phyloP scores from a whole-genome alignment of 805 yeast genomes.

The Saccharomycopsis javanensis region DNA sequence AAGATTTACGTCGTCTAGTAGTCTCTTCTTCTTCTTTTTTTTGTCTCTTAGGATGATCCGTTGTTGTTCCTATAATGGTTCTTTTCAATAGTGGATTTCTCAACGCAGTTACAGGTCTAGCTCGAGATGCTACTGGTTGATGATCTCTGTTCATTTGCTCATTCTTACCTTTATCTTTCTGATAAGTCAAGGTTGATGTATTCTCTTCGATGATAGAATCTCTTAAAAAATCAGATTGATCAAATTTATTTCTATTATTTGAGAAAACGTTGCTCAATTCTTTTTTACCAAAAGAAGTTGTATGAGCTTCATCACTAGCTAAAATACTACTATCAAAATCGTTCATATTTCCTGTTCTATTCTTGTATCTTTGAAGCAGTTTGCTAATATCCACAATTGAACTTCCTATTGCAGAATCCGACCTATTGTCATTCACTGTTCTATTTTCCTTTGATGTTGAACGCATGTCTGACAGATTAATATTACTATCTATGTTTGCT shows the following conservation, averaged over 20 bases:
- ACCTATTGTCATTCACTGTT: background rate
- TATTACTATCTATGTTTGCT: background rate
- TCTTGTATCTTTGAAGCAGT: constrained; percentile 2
- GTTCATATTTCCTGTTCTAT: background rate
- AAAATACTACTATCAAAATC: background rate
- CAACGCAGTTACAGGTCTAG: background rate
- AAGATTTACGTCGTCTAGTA: constrained; percentile 2
- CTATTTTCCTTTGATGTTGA: background rate
- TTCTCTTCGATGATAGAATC: constrained; percentile 18
- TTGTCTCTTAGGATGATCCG: background rate
- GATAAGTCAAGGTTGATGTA: constrained; percentile 11
- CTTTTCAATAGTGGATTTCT: constrained; percentile 8
- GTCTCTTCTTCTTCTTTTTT: background rate
- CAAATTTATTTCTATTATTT: constrained; percentile 2
- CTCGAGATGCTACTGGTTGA: background rate
- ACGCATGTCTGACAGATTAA: background rate
- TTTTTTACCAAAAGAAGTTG: constrained; percentile 10
- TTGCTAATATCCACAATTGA: constrained; percentile 1
- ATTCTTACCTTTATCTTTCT: background rate
- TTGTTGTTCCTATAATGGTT: background rate
- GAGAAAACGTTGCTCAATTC: constrained; percentile 8
- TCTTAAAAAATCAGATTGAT: constrained; percentile 4
- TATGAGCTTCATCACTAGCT: background rate
- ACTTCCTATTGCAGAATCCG: background rate
- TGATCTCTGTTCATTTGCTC: too few relatives aligned